Base-by-base conservation (phyloP, 2,329 filamentous ascomycete genomes). In the Stemphylium lycopersici region DNA sequence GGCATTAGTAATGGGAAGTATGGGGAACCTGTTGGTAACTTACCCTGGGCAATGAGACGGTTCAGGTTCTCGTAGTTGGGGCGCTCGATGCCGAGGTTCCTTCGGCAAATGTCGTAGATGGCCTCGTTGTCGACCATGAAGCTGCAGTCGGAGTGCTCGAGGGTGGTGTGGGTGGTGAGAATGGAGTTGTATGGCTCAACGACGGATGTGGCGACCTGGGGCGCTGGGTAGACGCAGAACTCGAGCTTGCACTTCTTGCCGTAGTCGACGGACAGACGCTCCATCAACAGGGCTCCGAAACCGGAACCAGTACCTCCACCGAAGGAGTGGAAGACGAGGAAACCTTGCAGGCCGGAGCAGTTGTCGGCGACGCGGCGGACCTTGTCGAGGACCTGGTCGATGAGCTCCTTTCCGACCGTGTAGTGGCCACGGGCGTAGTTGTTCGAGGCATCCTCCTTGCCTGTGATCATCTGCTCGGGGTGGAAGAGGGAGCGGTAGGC, bases 51-150 rank as follows among this genome's bases (percentile, higher is more conserved):
- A 75, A 99, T 97, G 77, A 99, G 85, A 71, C 95, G 91, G 87
- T 99, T 99, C 68, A 99, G 84, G 85, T 99, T 97, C 86, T 96
- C 93, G 79, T 93, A 97, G 86, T 93, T 93, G 74, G 95, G 95
- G 68, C 95, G 91, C 86, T 96, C 93, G 67, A 99, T 93, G 67
- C 91, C 93, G 64, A 99, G 87, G 85, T 96, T 98, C 77, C 92
- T 90, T 75, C 93, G 90, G 89, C 95, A 99, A 78, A 99, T 98
- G 78, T 98, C 95, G 82, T 98, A 98, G 79, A 99, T 97, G 73
- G 95, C 95, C 85, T 99, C 95, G 81, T 99, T 99, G 84, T 99
- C 95, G 68, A 99, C 95, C 91, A 98, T 96, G 87, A 99, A 99
- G 72, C 90, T 96, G 86, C 95, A 98, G 86, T 99, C 95, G 61